Percentiles rank a stretch among this genome's conserved stretches.
These are phyloP conservation scores for Colletotrichum sp. DNA, from an alignment of 2,329 filamentous ascomycete genomes.

Conservation along the genomic window DNA sequence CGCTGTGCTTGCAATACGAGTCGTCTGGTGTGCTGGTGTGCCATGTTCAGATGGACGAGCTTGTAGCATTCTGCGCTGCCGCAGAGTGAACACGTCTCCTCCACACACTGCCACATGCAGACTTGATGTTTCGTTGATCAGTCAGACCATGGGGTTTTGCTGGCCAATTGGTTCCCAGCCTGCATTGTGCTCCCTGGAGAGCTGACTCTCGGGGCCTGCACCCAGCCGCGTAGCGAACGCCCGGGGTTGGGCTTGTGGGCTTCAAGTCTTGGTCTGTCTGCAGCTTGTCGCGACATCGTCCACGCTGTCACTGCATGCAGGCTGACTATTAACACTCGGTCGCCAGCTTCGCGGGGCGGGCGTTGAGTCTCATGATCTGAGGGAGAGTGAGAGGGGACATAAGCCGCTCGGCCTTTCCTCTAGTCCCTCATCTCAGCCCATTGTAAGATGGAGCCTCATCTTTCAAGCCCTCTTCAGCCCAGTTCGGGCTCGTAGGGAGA, in stretches of 20 bases:
- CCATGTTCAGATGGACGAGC: neutral
- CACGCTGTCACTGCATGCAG: conserved; percentile 15
- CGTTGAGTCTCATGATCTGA: neutral
- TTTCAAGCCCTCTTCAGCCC: neutral
- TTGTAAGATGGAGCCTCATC: conserved; percentile 3
- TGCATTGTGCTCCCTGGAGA: neutral
- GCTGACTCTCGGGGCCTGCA: conserved; percentile 9
- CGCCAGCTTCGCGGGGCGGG: conserved; percentile 6
- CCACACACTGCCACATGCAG: neutral
- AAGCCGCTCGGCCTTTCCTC: neutral
- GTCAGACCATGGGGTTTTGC: neutral
- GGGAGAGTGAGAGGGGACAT: neutral
- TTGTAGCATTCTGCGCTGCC: neutral
- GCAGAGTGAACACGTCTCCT: neutral
- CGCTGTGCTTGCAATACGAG: conserved; percentile 2
- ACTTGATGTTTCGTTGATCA: conserved; percentile 10
- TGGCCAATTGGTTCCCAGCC: conserved; percentile 1
- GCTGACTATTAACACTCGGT: conserved; percentile 8
- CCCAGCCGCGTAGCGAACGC: conserved; percentile 5
- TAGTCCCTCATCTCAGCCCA: neutral
- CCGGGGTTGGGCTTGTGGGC: neutral
- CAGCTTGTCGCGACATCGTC: conserved; percentile 17
- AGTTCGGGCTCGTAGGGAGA: neutral
- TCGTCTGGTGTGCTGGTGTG: neutral
- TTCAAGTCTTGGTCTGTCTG: neutral